Evolutionary conservation across 2,329 filamentous ascomycete species (phyloP).

Genomic region (Nothopassalora personata): DNA sequence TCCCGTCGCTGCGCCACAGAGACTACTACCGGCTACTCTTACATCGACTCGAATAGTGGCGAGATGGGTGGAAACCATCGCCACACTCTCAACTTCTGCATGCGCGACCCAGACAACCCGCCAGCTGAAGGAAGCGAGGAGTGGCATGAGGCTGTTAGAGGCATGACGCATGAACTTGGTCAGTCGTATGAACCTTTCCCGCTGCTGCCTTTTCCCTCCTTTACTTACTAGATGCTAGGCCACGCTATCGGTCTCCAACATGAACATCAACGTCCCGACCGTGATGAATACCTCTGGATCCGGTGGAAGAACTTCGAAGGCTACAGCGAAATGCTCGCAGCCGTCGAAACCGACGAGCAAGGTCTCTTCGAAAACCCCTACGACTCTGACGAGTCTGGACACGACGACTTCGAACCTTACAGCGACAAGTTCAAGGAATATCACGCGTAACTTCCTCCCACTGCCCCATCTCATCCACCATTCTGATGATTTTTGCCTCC

Average conservation of each 20-base stretch:
- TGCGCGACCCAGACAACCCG: background rate
- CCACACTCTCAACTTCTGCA: constrained; percentile 5
- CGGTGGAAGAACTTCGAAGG: constrained; percentile 6
- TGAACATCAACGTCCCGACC: constrained; percentile 17
- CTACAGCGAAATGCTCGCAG: constrained; percentile 2
- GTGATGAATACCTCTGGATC: constrained; percentile 11
- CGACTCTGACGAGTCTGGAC: background rate
- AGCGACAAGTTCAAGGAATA: background rate
- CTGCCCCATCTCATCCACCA: too few species aligned
- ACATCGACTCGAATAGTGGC: background rate
- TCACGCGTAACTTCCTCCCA: background rate
- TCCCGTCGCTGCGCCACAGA: background rate
- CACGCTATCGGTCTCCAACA: constrained; percentile 17
- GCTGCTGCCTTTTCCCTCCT: background rate
- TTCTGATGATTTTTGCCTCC: background rate
- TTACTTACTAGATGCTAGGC: constrained; percentile 4
- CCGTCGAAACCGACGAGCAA: background rate
- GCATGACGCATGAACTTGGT: constrained; percentile 18
- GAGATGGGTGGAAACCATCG: background rate
- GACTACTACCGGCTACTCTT: background rate
- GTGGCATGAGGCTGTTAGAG: background rate
- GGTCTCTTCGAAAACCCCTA: background rate
- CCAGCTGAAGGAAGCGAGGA: background rate
- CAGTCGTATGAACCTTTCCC: background rate
- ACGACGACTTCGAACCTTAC: constrained; percentile 2